Evolutionary conservation across 129 eudicot species (phyloP), one percentile per base, ranked within the genome.

Genomic region (Smallanthus sonchifolius): DNA sequence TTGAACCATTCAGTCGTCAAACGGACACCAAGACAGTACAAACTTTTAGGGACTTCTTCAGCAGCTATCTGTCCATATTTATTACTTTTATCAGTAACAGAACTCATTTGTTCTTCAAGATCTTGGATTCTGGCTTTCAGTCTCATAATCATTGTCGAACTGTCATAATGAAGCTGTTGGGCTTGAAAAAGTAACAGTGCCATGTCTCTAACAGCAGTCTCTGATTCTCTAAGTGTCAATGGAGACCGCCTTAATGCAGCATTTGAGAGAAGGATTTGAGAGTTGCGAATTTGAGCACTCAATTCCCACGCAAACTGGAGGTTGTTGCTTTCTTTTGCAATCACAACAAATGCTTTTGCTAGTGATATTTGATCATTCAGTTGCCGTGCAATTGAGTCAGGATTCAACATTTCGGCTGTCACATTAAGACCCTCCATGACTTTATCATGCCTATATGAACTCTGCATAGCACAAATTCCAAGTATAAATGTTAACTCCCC

Each of bases 321-420:
- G 36, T 87, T 85, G 65, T 83, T 85, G 82, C 81, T 86, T 77
- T 87, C 93, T 74, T 82, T 84, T 59, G 92, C 89, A 17, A 87
- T 84, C 24, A 77, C 79, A 13, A 87, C 83, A 48, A 80, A 87
- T 7, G 87, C 82, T 69, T 87, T 87, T 65, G 93, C 93, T 28
- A 87, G 79, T 65, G 84, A 77, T 48, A 85, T 80, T 73, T 87
- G 93, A 48, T 87, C 93, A 48, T 86, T 86, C 16, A 87, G 75
- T 79, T 87, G 93, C 79, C 93, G 75, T 20, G 89, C 62, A 28
- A 84, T 44, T 24, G 93, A 87, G 60, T 72, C 75, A 0, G 87
- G 87, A 37, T 82, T 85, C 37, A 80, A 40, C 83, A 87, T 73
- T 74, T 85, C 89, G 0, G 83, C 86, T 32, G 93, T 85, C 15